Percentiles rank a stretch among this genome's conserved stretches.
phyloP scores from a whole-genome alignment of 768 basidiomycete genomes.

The Panus rudis region DNA sequence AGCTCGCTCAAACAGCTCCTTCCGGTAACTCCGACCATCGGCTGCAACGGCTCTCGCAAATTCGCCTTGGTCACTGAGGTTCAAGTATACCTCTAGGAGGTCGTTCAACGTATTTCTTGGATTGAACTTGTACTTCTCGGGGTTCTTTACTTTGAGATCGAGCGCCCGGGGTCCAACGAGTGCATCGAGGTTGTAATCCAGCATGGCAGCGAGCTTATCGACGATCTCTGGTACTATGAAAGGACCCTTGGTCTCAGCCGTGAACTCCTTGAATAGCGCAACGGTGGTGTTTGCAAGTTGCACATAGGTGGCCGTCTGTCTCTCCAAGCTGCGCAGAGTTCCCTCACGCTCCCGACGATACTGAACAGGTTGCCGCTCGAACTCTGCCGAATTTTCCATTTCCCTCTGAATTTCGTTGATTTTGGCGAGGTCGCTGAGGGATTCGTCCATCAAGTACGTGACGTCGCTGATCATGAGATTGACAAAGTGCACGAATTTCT shows the following conservation, averaged over 20 bases:
- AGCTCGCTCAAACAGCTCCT: slow-evolving; percentile 76
- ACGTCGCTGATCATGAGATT: slow-evolving; percentile 99
- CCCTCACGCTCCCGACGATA: slow-evolving; percentile 82
- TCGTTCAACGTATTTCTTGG: slow-evolving; percentile 78
- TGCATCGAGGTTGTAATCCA: slow-evolving; percentile 88
- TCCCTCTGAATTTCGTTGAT: slow-evolving; percentile 83
- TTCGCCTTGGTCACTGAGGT: slow-evolving; percentile 69
- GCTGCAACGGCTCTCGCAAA: slow-evolving; percentile 85
- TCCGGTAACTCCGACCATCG: slow-evolving; percentile 90
- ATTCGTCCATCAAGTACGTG: slow-evolving; percentile 97
- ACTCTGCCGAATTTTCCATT: slow-evolving; percentile 70
- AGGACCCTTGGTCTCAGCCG: slow-evolving; percentile 82
- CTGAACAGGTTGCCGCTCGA: slow-evolving; percentile 57
- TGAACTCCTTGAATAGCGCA: slow-evolving; percentile 86
- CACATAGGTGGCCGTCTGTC: slow-evolving; percentile 79
- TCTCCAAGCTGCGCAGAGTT: slow-evolving; percentile 72
- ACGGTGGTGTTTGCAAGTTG: slow-evolving; percentile 85
- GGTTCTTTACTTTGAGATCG: slow-evolving; percentile 78
- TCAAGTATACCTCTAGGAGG: slow-evolving; percentile 85
- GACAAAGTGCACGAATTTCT: slow-evolving; percentile 92
- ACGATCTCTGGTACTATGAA: slow-evolving; percentile 98
- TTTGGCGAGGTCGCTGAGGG: slow-evolving; percentile 79
- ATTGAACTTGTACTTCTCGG: slow-evolving; percentile 85
- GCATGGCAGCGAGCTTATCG: slow-evolving; percentile 89
- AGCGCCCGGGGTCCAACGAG: slow-evolving; percentile 86